These are phyloP conservation scores for Xylariaceae sp. DNA, from an alignment of 2,329 filamentous ascomycete genomes.

Conservation along the genomic window DNA sequence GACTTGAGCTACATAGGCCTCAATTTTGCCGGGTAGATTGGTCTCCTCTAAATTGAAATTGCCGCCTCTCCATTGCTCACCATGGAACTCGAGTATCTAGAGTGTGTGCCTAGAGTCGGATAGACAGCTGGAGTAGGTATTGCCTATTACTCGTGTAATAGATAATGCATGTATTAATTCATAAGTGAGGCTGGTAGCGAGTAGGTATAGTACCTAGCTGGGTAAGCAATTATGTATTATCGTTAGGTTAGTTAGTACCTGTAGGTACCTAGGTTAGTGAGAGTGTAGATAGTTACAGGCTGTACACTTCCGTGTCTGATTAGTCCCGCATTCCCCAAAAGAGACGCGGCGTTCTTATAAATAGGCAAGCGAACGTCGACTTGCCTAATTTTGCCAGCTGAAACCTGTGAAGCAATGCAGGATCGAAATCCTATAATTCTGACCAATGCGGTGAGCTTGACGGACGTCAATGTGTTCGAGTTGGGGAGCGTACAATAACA, in stretches of 20 bases:
- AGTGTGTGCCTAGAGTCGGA: no score
- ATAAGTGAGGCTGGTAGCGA: no score
- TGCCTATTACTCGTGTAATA: no score
- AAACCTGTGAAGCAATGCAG: slow-evolving; percentile 19
- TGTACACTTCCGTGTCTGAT: neutral
- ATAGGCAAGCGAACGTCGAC: slow-evolving; percentile 14
- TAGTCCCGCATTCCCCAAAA: slow-evolving; percentile 14
- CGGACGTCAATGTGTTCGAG: neutral
- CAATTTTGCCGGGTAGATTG: neutral
- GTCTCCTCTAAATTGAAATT: neutral
- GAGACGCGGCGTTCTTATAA: slow-evolving; percentile 12
- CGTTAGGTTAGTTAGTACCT: no score
- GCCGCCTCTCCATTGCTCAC: neutral
- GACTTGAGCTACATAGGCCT: neutral
- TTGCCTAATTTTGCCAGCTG: slow-evolving; percentile 11
- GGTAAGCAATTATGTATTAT: no score
- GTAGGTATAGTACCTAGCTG: no score
- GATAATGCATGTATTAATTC: no score
- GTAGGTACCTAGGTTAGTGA: no score
- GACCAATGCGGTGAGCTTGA: slow-evolving; percentile 3
- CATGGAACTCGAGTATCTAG: no score
- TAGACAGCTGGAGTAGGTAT: no score
- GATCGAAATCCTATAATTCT: slow-evolving; percentile 5
- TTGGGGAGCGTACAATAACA: neutral
- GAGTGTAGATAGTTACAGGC: no score